These are phyloP conservation scores for Cafeteria roenbergensis DNA, from an alignment of 108 stramenopile species.

Conservation along the genomic window DNA sequence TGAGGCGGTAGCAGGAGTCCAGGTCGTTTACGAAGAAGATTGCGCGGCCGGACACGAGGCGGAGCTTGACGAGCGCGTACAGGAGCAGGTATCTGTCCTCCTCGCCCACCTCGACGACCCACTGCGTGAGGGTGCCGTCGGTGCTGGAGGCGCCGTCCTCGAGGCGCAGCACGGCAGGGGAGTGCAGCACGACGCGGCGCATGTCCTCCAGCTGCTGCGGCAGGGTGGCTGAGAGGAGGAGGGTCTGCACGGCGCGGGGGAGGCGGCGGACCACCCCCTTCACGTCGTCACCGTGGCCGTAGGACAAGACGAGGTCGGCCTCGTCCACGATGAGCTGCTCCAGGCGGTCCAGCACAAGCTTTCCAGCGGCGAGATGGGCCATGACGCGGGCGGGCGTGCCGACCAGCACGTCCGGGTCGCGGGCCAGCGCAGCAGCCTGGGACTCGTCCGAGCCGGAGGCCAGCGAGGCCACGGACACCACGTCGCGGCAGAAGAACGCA, in stretches of 20 bases:
- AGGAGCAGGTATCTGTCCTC: constrained; percentile 76
- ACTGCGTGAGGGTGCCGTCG: constrained; percentile 66
- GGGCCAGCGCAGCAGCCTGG: constrained; percentile 21
- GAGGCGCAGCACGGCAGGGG: constrained; percentile 77
- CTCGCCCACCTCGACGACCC: constrained; percentile 57
- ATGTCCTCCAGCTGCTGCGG: constrained; percentile 68
- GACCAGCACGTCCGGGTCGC: constrained; percentile 31
- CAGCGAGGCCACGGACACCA: constrained; percentile 56
- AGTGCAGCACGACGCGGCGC: constrained; percentile 77
- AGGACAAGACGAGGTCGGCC: constrained; percentile 89
- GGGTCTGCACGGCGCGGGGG: constrained; percentile 81
- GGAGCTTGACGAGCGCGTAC: constrained; percentile 71
- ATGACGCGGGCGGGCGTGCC: constrained; percentile 37
- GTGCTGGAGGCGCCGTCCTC: constrained; percentile 63
- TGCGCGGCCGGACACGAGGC: constrained; percentile 80
- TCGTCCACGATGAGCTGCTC: constrained; percentile 89
- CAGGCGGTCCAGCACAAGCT: constrained; percentile 38
- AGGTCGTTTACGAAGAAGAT: constrained; percentile 89
- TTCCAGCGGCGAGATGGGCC: constrained; percentile 58
- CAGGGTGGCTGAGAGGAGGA: constrained; percentile 92
- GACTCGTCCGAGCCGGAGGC: constrained; percentile 32
- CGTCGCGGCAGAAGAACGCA: constrained; percentile 74
- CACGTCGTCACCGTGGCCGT: constrained; percentile 78
- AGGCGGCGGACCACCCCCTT: constrained; percentile 61
- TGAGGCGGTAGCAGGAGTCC: constrained; percentile 75